Conservation (phyloP, 129 eudicot genomes). For the Rutidosis leptorrhynchoides region DNA sequence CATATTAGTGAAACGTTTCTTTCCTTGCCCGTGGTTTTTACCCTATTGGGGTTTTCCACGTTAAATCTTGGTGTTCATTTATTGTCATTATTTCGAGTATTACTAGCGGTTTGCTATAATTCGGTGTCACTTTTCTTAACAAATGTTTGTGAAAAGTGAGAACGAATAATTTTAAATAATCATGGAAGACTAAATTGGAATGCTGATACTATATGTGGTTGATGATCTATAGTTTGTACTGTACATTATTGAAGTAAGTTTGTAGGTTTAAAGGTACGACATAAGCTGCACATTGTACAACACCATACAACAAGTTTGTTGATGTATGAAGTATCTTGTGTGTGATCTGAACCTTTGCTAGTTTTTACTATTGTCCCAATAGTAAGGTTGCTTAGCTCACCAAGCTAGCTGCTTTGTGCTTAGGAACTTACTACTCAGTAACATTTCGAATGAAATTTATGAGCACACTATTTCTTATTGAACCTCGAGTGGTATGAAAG, state of each 20-base stretch:
- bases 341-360: background rate
- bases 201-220: background rate
- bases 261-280: background rate
- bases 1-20: too few species aligned
- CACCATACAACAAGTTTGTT: background rate
- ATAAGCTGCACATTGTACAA: background rate
- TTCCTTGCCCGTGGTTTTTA: too few species aligned
- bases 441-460: background rate
- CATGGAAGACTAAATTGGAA: background rate
- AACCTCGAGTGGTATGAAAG: background rate
- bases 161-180: background rate
- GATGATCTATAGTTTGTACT: background rate
- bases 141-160: background rate
- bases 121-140: background rate
- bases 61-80: too few species aligned
- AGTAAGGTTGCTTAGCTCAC: background rate
- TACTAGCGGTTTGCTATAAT: background rate
- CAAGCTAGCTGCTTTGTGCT: background rate
- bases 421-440: background rate
- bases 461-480: background rate
- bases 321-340: background rate
- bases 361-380: background rate
- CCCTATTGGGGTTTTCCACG: too few species aligned
- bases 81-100: too few species aligned
- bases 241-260: background rate